A percentile compares a stretch with the other conserved stretches of the same genome.
Evolutionary conservation across 2,329 filamentous ascomycete genomes (phyloP).

Genomic region (Aphanocladium album): DNA sequence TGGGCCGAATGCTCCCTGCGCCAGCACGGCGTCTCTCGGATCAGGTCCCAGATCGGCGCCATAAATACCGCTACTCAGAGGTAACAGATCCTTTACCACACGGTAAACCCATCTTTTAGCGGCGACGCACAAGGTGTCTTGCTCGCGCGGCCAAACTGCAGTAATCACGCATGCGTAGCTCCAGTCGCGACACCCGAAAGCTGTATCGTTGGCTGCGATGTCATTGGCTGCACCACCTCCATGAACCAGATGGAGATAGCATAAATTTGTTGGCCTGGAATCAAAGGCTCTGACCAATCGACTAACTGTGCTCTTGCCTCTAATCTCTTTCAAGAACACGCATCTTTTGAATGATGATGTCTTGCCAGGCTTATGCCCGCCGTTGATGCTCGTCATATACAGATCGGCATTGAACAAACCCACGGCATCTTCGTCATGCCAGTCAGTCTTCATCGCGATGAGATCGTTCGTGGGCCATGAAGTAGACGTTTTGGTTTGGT

Average conservation of each 20-base stretch:
- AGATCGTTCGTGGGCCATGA: constrained; percentile 29
- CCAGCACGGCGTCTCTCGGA: constrained; percentile 49
- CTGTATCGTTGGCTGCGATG: constrained; percentile 40
- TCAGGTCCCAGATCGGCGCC: constrained; percentile 59
- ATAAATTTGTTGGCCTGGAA: constrained; percentile 45
- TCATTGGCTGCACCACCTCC: constrained; percentile 50
- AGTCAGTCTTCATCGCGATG: constrained; percentile 4
- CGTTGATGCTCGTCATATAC: constrained; percentile 56
- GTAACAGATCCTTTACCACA: constrained; percentile 40
- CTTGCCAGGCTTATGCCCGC: constrained; percentile 52
- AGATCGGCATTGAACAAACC: constrained; percentile 55
- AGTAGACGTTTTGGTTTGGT: constrained; percentile 16
- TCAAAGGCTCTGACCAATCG: constrained; percentile 41
- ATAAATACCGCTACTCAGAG: constrained; percentile 49
- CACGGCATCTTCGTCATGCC: constrained; percentile 38
- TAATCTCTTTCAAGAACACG: constrained; percentile 51
- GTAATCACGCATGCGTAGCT: constrained; percentile 60
- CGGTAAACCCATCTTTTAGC: constrained; percentile 53
- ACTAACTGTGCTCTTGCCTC: constrained; percentile 25
- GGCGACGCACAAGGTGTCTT: constrained; percentile 38
- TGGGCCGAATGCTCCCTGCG: constrained; percentile 50
- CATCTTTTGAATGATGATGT: constrained; percentile 61
- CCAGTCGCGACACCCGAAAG: constrained; percentile 61
- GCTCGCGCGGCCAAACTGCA: constrained; percentile 52
- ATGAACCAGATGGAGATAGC: constrained; percentile 59